Conservation (phyloP, 2,329 filamentous ascomycete genomes). For the Penicillium sclerotigenum region DNA sequence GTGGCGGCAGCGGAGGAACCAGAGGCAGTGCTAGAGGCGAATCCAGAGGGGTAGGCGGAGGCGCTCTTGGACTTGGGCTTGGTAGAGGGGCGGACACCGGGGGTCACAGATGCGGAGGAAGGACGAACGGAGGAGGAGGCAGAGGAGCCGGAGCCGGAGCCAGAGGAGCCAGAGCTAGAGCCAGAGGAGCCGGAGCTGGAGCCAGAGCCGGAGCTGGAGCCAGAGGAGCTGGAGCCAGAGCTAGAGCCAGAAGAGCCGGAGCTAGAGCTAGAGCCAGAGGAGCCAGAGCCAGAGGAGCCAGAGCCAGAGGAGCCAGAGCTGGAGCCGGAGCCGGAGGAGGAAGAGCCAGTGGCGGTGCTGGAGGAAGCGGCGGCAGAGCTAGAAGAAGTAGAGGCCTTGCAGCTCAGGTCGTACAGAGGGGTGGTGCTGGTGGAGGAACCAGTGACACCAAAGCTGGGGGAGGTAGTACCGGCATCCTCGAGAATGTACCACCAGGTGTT, state of each 20-base stretch:
- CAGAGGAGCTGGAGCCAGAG: neutral
- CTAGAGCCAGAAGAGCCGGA: neutral
- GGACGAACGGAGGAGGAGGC: conserved; percentile 1
- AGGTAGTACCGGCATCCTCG: conserved; percentile 35
- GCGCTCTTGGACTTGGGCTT: conserved; percentile 8
- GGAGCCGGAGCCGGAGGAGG: conserved; percentile 13
- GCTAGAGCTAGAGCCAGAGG: neutral
- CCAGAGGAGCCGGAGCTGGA: conserved; percentile 5
- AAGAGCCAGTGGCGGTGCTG: conserved; percentile 18
- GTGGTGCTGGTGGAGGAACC: conserved; percentile 34
- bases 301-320: conserved; percentile 8
- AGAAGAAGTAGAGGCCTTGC: conserved; percentile 23
- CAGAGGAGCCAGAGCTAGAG: conserved; percentile 17
- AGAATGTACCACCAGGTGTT: conserved; percentile 48
- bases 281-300: conserved; percentile 5
- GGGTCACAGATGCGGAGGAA: neutral
- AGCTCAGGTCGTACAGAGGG: conserved; percentile 40
- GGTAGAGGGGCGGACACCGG: conserved; percentile 6
- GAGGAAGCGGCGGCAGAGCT: conserved; percentile 22
- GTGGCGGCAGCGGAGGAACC: neutral
- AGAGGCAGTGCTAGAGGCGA: neutral
- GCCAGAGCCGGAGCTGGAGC: conserved; percentile 2
- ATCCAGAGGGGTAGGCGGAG: conserved; percentile 1
- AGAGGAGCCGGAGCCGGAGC: conserved; percentile 11
- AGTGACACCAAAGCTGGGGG: conserved; percentile 43